phyloP scores from a whole-genome alignment of 2,329 filamentous ascomycete genomes.

The Leptoxyphium fumago region DNA sequence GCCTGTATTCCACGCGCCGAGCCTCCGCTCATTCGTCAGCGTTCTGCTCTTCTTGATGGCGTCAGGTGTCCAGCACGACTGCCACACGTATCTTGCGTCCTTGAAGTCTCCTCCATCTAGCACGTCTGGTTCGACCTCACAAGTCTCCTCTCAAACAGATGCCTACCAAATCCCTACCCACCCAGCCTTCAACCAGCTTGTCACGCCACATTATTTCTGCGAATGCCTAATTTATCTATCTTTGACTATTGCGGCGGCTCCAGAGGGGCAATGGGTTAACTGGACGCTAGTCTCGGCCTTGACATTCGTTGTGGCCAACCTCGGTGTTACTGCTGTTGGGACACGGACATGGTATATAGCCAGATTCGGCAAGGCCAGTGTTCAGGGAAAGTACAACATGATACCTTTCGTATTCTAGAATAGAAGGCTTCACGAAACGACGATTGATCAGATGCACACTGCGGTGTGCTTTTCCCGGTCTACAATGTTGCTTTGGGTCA shows the following conservation, averaged over 20 bases:
- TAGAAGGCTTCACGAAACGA: no score
- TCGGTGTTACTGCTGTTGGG: conserved; percentile 64
- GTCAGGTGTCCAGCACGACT: conserved; percentile 56
- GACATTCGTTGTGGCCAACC: conserved; percentile 61
- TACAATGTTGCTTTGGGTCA: background rate
- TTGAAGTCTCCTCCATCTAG: conserved; percentile 14
- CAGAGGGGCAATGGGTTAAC: conserved; percentile 51
- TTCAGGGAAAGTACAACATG: conserved; percentile 57
- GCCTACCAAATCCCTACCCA: conserved; percentile 72
- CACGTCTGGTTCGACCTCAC: conserved; percentile 1
- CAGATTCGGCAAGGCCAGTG: conserved; percentile 55
- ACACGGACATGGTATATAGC: conserved; percentile 66
- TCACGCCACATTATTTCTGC: conserved; percentile 85
- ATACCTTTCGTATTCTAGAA: conserved; percentile 44
- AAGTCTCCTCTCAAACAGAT: background rate
- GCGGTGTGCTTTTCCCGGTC: background rate
- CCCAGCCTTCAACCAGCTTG: conserved; percentile 53
- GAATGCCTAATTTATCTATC: conserved; percentile 74
- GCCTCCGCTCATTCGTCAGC: conserved; percentile 39
- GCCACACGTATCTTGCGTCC: conserved; percentile 31
- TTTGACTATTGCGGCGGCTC: conserved; percentile 61
- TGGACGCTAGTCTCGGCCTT: conserved; percentile 55
- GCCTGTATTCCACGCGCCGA: conserved; percentile 26
- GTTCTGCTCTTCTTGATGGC: conserved; percentile 53
- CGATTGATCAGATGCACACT: background rate